phyloP scores from a whole-genome alignment of 176 grass and related monocot species.

The Sorghum bicolor region Sorghum_bicolor_NCBIv3 NC_012875.2:50009001-50009500 shows the following conservation, averaged over 20 bases:
- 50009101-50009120: neutral
- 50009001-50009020: neutral
- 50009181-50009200: constrained; percentile 22
- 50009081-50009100: neutral
- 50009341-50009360: constrained; percentile 40
- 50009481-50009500: constrained; percentile 89
- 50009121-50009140: neutral
- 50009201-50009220: constrained; percentile 26
- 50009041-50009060: neutral
- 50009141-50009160: neutral
- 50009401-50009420: constrained; percentile 2
- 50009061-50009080: neutral
- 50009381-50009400: neutral
- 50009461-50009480: constrained; percentile 75
- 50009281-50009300: constrained; percentile 98
- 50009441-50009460: constrained; percentile 30
- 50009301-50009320: constrained; percentile 84
- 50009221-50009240: constrained; percentile 24
- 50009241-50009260: constrained; percentile 57
- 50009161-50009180: neutral
- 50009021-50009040: neutral
- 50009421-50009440: constrained; percentile 16
- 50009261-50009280: constrained; percentile 99
- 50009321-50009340: constrained; percentile 96
- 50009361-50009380: constrained; percentile 5